Conservation (phyloP, 164 flowering plant species). For the Nymphaea colorata region DNA sequence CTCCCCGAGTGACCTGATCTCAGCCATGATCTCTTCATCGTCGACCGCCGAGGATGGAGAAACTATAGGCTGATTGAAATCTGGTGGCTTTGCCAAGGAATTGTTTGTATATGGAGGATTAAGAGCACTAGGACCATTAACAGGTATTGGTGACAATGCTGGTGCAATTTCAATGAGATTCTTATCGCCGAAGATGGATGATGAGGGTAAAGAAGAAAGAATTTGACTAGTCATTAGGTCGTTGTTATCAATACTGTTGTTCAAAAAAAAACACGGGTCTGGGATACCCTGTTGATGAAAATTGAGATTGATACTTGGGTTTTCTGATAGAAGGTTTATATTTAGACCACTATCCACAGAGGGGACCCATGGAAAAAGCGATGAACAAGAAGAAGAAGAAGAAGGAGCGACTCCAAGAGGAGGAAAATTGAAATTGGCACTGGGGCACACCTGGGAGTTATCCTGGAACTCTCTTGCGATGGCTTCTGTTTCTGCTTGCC, state of each 20-base stretch:
- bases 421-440: background rate
- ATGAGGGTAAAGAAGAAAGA: background rate
- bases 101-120: background rate
- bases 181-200: background rate
- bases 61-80: background rate
- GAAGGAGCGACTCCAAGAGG: background rate
- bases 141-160: background rate
- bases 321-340: background rate
- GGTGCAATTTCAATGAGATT: background rate
- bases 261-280: background rate
- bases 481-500: slow-evolving; percentile 20
- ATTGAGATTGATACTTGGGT: background rate
- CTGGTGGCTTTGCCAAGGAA: background rate
- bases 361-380: background rate
- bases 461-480: background rate
- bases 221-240: background rate
- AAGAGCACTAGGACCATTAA: background rate
- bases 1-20: slow-evolving; percentile 77
- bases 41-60: slow-evolving; percentile 26
- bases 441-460: background rate
- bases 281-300: background rate
- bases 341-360: background rate
- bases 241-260: background rate
- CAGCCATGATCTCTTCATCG: slow-evolving; percentile 57
- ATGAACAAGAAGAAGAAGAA: no score